phyloP scores from a whole-genome alignment of 495 filamentous ascomycete species.

The Hypoxylon fuscum region DNA sequence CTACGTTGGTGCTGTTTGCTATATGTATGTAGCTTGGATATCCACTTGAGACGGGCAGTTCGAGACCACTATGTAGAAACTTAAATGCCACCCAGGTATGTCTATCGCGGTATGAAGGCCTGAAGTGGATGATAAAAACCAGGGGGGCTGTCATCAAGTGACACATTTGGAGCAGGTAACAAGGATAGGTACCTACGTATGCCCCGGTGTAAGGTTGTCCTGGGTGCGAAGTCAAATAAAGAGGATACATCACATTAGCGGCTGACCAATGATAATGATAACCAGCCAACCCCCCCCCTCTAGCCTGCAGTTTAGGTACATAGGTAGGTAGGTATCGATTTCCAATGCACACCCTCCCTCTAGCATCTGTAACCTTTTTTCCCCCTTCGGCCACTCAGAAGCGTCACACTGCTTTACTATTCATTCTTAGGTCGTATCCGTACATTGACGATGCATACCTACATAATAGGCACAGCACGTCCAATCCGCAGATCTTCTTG shows the following conservation, averaged over 20 bases:
- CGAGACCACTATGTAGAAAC: no score
- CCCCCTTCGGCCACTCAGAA: slow-evolving; percentile 21
- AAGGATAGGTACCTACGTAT: background rate
- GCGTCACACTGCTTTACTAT: slow-evolving; percentile 31
- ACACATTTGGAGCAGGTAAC: slow-evolving; percentile 17
- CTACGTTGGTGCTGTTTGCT: slow-evolving; percentile 3
- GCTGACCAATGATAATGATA: slow-evolving; percentile 51
- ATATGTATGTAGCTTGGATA: slow-evolving; percentile 5
- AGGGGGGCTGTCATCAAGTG: slow-evolving; percentile 27
- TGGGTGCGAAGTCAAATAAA: slow-evolving; percentile 37
- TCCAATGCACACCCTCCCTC: slow-evolving; percentile 20
- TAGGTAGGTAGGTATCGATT: slow-evolving; percentile 27
- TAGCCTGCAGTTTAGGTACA: no score
- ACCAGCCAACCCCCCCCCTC: slow-evolving; percentile 53
- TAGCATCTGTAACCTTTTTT: background rate
- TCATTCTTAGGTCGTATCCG: slow-evolving; percentile 26
- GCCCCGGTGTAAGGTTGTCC: slow-evolving; percentile 2
- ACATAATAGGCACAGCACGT: slow-evolving; percentile 30
- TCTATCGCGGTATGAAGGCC: slow-evolving; percentile 30
- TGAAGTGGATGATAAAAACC: slow-evolving; percentile 30
- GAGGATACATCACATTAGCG: slow-evolving; percentile 36
- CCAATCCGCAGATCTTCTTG: slow-evolving; percentile 24
- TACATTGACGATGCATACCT: no score
- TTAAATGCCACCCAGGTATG: slow-evolving; percentile 21
- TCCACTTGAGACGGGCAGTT: slow-evolving; percentile 6